Evolutionary conservation across 352 stramenopile genomes (phyloP), one percentile per base, ranked within the genome.

Genomic region (Pythium brassicae): DNA sequence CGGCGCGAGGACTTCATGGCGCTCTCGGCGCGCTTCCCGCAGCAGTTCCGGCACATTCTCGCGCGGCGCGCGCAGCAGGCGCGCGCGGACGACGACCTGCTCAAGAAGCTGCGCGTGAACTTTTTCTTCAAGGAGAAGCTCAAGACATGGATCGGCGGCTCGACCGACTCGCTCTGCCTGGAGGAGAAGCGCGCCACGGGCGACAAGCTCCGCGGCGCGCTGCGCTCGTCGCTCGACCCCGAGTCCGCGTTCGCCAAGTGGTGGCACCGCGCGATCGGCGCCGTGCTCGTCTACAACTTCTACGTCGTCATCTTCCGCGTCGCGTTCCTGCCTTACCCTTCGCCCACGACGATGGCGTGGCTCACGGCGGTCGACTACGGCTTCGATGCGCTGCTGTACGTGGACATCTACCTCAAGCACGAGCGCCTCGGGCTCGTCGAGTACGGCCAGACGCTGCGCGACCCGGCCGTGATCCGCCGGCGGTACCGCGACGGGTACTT

Each of bases 111-210:
- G 27, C 69, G 64, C 7, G 23, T 47, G 9, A 89, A 89, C 35
- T 87, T 89, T 39, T 65, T 72, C 53, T 66, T 66, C 59, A 85
- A 76, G 44, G 65, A 63, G n/a, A 87, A 87, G 46, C 65, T 86
- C 11, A 43, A 57, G 2, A 65, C 59, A 2, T 71, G 76, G n/a
- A 60, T 89, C 14, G 74, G 72, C 14, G 74, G 72, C 1, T 69
- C 76, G 4, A 71, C 70, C 6, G 50, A 64, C 3, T 85, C 74
- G 10, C 65, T 85, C 0, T 73, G 71, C 35, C 63, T 80, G 59
- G 77, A 27, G 63, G 59, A 35, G 73, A 62, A 37, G 6, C 32
- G 32, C 32, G 14, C 10, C 68, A 68, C 17, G 51, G 48, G 4
- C 61, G 55, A 9, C 19, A 26, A 23, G n/a, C n/a, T 14, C 8